phyloP scores from a whole-genome alignment of 208 protist genomes.

The Herpetomonas tarakana region DNA sequence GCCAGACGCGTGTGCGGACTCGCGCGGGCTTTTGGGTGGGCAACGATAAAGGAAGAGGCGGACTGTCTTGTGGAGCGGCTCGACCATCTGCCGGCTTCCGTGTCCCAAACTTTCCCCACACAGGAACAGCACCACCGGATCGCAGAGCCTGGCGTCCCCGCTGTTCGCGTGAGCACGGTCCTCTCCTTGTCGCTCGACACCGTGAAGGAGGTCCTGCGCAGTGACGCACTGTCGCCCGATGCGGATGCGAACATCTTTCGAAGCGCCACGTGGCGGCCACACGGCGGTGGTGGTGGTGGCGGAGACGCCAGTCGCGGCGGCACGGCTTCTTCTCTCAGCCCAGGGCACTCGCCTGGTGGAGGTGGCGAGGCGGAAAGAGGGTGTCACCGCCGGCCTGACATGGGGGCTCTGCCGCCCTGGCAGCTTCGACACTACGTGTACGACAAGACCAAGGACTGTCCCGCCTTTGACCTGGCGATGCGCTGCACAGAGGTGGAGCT shows the following conservation, averaged over 20 bases:
- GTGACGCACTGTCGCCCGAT: constrained; percentile 3
- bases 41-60: neutral
- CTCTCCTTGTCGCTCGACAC: constrained; percentile 17
- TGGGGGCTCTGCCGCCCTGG: neutral
- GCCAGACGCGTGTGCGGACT: neutral
- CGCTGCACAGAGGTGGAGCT: constrained; percentile 11
- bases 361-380: neutral
- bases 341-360: neutral
- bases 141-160: constrained; percentile 8
- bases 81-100: neutral
- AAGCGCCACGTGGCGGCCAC: neutral
- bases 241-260: constrained; percentile 19
- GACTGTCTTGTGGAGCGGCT: neutral
- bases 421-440: constrained; percentile 27
- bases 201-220: constrained; percentile 8
- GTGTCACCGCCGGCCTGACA: no score
- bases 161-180: constrained; percentile 22
- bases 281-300: neutral
- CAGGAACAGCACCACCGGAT: constrained; percentile 9
- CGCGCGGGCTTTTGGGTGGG: neutral
- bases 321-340: no score
- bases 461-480: constrained; percentile 19
- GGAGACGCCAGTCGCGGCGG: no score
- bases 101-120: neutral
- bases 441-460: constrained; percentile 1